These are phyloP conservation scores for Piper longum DNA, from an alignment of 164 flowering plant genomes.

Conservation along the genomic window DNA sequence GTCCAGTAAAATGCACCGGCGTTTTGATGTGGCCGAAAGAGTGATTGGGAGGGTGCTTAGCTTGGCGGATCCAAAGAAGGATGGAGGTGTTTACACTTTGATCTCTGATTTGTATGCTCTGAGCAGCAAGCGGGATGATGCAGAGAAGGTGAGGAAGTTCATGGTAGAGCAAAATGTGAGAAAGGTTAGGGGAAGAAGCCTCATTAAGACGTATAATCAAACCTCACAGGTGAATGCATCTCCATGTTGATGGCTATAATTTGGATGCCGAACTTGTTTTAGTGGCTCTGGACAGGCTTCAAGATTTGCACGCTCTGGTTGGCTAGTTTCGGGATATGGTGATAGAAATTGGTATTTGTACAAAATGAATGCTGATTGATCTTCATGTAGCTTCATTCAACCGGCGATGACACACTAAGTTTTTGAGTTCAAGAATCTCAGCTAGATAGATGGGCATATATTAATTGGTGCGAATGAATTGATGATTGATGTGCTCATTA, in stretches of 20 bases:
- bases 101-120: slow-evolving; percentile 38
- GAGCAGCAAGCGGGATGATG: slow-evolving; percentile 45
- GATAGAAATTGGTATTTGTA: too few relatives aligned
- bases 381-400: too few relatives aligned
- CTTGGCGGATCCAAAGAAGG: slow-evolving; percentile 31
- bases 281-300: not conserved
- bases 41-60: slow-evolving; percentile 36
- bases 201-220: slow-evolving; percentile 11
- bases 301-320: not conserved
- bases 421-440: too few relatives aligned
- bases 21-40: slow-evolving; percentile 46
- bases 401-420: too few relatives aligned
- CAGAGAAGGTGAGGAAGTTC: slow-evolving; percentile 31
- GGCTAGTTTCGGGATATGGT: too few relatives aligned
- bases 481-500: too few relatives aligned
- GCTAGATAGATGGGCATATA: too few relatives aligned
- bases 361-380: too few relatives aligned
- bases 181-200: slow-evolving; percentile 44
- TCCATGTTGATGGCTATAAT: not conserved
- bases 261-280: too few relatives aligned
- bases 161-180: slow-evolving; percentile 35
- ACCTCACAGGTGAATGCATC: not conserved
- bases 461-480: too few relatives aligned
- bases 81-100: slow-evolving; percentile 53
- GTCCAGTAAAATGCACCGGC: slow-evolving; percentile 45